Conservation (phyloP, 805 yeast genomes). For the Jamesozyma piceae region DNA sequence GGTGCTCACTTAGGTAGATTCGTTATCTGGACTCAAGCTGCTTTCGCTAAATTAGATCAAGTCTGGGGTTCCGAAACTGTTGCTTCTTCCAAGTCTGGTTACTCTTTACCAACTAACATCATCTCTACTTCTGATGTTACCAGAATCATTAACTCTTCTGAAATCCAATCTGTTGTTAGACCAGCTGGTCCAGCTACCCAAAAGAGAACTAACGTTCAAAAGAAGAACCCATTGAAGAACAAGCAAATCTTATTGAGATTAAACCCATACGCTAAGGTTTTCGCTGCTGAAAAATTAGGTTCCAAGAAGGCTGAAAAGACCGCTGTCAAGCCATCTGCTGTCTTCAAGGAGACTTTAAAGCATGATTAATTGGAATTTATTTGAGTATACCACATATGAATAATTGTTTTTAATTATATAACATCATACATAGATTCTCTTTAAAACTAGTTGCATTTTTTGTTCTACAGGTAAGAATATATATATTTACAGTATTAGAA, state of each 20-base stretch:
- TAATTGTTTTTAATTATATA: neutral
- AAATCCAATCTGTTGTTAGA: conserved; percentile 94
- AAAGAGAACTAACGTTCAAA: conserved; percentile 89
- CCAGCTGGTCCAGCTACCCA: conserved; percentile 90
- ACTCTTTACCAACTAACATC: conserved; percentile 89
- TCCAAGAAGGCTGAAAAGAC: conserved; percentile 63
- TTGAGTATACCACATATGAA: neutral
- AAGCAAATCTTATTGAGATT: conserved; percentile 94
- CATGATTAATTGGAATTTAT: conserved; percentile 39
- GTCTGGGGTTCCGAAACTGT: conserved; percentile 92
- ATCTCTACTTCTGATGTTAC: conserved; percentile 91
- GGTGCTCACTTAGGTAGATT: conserved; percentile 99
- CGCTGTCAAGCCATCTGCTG: conserved; percentile 62
- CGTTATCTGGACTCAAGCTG: conserved; percentile 98
- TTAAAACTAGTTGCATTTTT: neutral
- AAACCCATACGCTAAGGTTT: conserved; percentile 99
- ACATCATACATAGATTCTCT: neutral
- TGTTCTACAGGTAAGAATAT: neutral
- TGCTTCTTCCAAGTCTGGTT: conserved; percentile 76
- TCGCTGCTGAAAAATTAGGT: conserved; percentile 83
- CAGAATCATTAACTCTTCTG: conserved; percentile 97
- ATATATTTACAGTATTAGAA: too few relatives aligned
- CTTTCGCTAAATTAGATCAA: conserved; percentile 91
- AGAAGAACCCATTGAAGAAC: conserved; percentile 99
- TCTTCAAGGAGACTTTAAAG: conserved; percentile 59